Base-by-base conservation (phyloP, 2,329 filamentous ascomycete genomes). In the Acarospora socialis region DNA sequence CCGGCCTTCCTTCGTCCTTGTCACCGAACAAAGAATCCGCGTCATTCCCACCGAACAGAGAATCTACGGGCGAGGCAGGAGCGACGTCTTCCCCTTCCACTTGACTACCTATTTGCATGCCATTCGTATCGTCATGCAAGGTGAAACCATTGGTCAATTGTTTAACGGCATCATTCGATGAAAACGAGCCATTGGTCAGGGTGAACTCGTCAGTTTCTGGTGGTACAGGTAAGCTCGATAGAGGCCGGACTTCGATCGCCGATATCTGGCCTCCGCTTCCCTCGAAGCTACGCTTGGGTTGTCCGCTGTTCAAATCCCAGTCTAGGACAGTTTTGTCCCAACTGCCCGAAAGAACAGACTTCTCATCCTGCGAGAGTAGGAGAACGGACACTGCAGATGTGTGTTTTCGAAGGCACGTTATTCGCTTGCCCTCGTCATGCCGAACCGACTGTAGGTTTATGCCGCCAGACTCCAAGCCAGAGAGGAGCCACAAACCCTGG, bases 281-380 rank as follows among this genome's bases (percentile, higher is more conserved):
- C 28, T 77, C 74, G 47, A 90, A 98, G 4, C 69, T 68, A 7
- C 86, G 71, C 42, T 74, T 76, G 5, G 79, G 66, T 45, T 79
- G 67, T 0, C 90, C 90, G 1, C 73, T 90, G 47, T 95, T 83
- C 16, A 98, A 56, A 52, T 95, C 90, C 90, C 90, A 98, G 51
- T 95, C 86, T 32, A 84, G 70, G 1, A 95, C 77, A 12, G 72
- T 80, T 58, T 93, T 95, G 55, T 98, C 90, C 90, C 90, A 98
- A 51, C 84, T 87, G 3, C 90, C 90, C 20, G 84, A 94, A 6
- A 98, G 56, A 3, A 95, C 71, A 22, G 78, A 86, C 47, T 69
- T 77, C 59, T 98, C 90, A 44, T 95, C 86, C 4, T 79, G 73
- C 1, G 81, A 73, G 8, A 98, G 60, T 7, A 72, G 77, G 36